Evolutionary conservation across 129 eudicot species (phyloP).

Genomic region (Smallanthus sonchifolius): DNA sequence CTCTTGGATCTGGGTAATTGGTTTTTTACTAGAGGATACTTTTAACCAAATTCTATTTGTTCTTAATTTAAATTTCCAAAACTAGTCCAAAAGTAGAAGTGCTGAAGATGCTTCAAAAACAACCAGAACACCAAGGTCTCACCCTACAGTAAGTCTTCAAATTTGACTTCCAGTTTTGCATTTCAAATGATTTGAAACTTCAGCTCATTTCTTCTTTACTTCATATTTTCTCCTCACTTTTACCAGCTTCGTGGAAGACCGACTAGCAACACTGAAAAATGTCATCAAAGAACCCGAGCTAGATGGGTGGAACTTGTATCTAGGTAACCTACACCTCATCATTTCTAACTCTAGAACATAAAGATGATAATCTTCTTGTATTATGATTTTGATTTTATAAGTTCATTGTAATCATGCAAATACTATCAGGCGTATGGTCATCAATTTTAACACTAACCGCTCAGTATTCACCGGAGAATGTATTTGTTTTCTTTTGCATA

Average conservation of each 20-base stretch:
- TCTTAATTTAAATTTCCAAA: background rate
- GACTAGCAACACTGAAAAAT: conserved; percentile 87
- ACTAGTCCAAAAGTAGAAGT: conserved; percentile 92
- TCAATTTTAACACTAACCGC: background rate
- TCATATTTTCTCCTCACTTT: background rate
- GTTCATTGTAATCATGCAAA: background rate
- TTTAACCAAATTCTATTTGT: background rate
- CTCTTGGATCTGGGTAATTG: conserved; percentile 86
- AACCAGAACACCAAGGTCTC: conserved; percentile 86
- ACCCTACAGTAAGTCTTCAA: conserved; percentile 72
- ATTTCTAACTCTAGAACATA: background rate
- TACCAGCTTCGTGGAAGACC: conserved; percentile 93
- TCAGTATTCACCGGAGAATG: background rate
- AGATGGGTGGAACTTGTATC: conserved; percentile 84
- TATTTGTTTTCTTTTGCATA: conserved; percentile 24
- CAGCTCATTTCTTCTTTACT: background rate
- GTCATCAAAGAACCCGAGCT: conserved; percentile 91
- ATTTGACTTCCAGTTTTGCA: background rate
- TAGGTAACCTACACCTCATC: conserved; percentile 47
- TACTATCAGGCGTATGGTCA: background rate
- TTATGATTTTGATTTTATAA: background rate
- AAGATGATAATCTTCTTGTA: background rate
- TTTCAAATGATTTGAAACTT: background rate
- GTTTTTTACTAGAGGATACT: background rate
- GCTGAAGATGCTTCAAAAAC: conserved; percentile 85